Conservation (phyloP, 2,329 filamentous ascomycete genomes). For the Phyllachora maydis region DNA sequence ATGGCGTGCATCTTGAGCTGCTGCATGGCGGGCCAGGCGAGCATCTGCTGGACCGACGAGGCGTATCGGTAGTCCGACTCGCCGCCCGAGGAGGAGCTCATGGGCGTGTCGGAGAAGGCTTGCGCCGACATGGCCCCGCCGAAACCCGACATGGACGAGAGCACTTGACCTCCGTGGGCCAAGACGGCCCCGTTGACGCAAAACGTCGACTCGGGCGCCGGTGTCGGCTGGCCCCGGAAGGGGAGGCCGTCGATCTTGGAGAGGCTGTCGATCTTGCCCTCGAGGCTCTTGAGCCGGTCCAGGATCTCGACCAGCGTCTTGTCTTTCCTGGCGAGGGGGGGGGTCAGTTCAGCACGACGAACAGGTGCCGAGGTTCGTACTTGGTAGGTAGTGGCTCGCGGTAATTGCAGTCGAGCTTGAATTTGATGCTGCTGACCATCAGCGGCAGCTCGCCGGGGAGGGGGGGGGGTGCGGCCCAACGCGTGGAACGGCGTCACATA, state of each 20-base stretch:
- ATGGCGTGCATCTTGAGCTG: no score
- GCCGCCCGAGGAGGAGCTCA: constrained; percentile 4
- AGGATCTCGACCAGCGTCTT: constrained; percentile 40
- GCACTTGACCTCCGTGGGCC: no score
- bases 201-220: no score
- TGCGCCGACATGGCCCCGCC: constrained; percentile 7
- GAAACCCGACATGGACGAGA: constrained; percentile 3
- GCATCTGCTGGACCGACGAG: constrained; percentile 25
- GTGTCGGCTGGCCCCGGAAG: constrained; percentile 1
- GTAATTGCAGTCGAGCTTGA: constrained; percentile 37
- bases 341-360: neutral
- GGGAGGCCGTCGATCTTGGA: constrained; percentile 5
- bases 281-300: constrained; percentile 29
- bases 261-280: constrained; percentile 30
- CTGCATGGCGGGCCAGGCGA: constrained; percentile 25
- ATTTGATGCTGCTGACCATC: no score
- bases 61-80: constrained; percentile 12
- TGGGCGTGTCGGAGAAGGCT: constrained; percentile 5
- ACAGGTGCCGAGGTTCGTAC: constrained; percentile 17
- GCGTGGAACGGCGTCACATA: no score
- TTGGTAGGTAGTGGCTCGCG: constrained; percentile 40
- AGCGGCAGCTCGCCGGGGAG: no score
- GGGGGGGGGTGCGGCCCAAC: no score
- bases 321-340: constrained; percentile 33
- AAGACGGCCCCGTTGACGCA: no score